These are phyloP conservation scores for Corynascus novoguineensis DNA, from an alignment of 495 filamentous ascomycete genomes.

Conservation along the genomic window DNA sequence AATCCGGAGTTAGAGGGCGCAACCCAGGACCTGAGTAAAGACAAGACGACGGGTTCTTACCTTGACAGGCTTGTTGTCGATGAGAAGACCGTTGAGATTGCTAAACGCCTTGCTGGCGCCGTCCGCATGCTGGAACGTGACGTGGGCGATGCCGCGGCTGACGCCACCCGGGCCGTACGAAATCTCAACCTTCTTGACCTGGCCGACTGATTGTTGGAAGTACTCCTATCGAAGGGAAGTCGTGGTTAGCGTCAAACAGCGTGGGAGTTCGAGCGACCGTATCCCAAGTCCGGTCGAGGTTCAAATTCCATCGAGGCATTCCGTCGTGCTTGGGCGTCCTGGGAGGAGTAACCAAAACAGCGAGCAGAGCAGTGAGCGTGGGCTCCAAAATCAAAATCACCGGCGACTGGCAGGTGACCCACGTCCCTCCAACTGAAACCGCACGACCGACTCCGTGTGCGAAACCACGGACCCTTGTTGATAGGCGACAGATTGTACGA, in stretches of 20 bases:
- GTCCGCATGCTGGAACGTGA: slow-evolving; percentile 64
- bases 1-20: slow-evolving; percentile 1
- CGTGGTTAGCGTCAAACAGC: slow-evolving; percentile 34
- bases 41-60: slow-evolving; percentile 37
- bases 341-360: slow-evolving; percentile 18
- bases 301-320: slow-evolving; percentile 14
- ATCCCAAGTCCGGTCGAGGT: slow-evolving; percentile 18
- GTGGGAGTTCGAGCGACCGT: slow-evolving; percentile 14
- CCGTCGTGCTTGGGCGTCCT: slow-evolving; percentile 3
- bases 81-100: slow-evolving; percentile 76
- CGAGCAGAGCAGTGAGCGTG: slow-evolving; percentile 36
- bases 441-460: slow-evolving; percentile 15
- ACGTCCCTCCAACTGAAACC: slow-evolving; percentile 18
- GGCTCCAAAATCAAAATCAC: slow-evolving; percentile 16
- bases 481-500: slow-evolving; percentile 13
- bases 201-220: slow-evolving; percentile 79
- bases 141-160: slow-evolving; percentile 77
- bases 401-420: slow-evolving; percentile 28
- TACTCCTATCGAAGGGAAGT: slow-evolving; percentile 72
- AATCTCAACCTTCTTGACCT: slow-evolving; percentile 80
- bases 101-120: slow-evolving; percentile 75
- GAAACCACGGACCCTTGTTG: slow-evolving; percentile 6
- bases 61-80: slow-evolving; percentile 89
- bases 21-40: too few species aligned
- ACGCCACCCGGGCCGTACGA: slow-evolving; percentile 87